Percentiles rank a stretch among this genome's conserved stretches.
Evolutionary conservation across 2,329 filamentous ascomycete species (phyloP).

Genomic region (Colletotrichum cereale): DNA sequence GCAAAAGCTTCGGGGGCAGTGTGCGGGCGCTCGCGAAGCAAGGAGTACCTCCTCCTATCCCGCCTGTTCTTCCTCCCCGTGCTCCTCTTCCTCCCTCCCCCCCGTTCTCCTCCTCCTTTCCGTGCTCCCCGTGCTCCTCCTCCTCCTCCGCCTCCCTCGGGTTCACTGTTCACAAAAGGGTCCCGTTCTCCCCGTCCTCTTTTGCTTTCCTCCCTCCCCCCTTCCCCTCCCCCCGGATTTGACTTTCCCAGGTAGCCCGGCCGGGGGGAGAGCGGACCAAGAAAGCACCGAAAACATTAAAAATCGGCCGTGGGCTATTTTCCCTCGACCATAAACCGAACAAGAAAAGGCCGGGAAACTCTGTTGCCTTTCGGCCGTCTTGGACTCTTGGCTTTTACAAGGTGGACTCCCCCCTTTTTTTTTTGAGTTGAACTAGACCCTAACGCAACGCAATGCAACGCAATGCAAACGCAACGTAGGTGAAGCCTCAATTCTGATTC

Average conservation of each 20-base stretch:
- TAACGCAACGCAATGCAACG: too few species aligned
- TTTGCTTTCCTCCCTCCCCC: not conserved
- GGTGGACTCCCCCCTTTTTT: too few species aligned
- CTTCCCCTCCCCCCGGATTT: not conserved
- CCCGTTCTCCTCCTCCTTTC: too few species aligned
- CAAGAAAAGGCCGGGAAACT: slow-evolving; percentile 8
- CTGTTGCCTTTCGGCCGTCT: slow-evolving; percentile 10
- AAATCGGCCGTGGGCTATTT: not conserved
- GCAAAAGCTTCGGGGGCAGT: not conserved
- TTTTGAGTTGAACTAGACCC: not conserved
- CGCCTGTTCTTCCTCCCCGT: not conserved
- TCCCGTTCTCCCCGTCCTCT: slow-evolving; percentile 11
- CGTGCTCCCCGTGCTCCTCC: not conserved
- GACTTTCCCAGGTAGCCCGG: not conserved
- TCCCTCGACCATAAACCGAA: not conserved
- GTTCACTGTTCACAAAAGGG: not conserved
- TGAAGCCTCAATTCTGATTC: not conserved
- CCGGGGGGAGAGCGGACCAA: not conserved
- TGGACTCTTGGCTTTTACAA: not conserved
- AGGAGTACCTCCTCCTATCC: not conserved
- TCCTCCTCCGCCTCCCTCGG: not conserved
- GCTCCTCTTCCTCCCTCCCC: not conserved
- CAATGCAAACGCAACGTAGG: too few species aligned
- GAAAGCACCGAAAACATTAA: not conserved
- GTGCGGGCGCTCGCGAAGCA: not conserved